Evolutionary conservation across 805 yeast genomes (phyloP).

Genomic region (Wickerhamomyces hampshirensis): DNA sequence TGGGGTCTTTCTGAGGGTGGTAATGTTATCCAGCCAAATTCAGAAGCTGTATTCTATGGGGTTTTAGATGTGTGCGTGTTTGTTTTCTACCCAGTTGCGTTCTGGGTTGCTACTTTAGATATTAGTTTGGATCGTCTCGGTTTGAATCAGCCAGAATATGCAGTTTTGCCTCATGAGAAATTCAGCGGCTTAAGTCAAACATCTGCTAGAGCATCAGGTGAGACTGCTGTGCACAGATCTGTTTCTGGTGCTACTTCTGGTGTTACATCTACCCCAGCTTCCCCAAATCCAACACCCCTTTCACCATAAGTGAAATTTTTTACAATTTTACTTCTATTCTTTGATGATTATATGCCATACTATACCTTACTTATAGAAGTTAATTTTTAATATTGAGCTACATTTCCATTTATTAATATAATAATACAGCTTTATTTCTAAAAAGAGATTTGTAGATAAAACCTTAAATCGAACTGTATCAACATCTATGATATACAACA

Average conservation of each 20-base stretch:
- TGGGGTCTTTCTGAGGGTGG: conserved; percentile 56
- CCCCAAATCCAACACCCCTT: background rate
- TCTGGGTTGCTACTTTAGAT: conserved; percentile 17
- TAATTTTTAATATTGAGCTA: too few relatives aligned
- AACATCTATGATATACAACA: too few relatives aligned
- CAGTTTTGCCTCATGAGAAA: conserved; percentile 11
- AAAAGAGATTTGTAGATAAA: too few relatives aligned
- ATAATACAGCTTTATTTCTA: too few relatives aligned
- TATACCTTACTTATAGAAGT: too few relatives aligned
- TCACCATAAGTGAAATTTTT: background rate
- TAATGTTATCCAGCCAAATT: conserved; percentile 46
- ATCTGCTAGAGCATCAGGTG: conserved; percentile 29
- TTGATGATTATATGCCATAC: too few relatives aligned
- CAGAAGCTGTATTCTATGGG: conserved; percentile 51
- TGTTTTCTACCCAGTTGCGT: conserved; percentile 34
- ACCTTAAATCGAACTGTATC: too few relatives aligned
- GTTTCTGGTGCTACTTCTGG: background rate
- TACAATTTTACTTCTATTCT: too few relatives aligned
- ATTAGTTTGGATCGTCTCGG: conserved; percentile 10
- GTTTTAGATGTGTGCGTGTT: conserved; percentile 42
- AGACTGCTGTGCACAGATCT: conserved; percentile 23
- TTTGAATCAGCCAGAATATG: conserved; percentile 6
- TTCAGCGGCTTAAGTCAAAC: conserved; percentile 2
- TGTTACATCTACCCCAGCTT: background rate
- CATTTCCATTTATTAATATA: too few relatives aligned